Conservation (phyloP, 495 filamentous ascomycete species). For the Cercophora newfieldiana region DNA sequence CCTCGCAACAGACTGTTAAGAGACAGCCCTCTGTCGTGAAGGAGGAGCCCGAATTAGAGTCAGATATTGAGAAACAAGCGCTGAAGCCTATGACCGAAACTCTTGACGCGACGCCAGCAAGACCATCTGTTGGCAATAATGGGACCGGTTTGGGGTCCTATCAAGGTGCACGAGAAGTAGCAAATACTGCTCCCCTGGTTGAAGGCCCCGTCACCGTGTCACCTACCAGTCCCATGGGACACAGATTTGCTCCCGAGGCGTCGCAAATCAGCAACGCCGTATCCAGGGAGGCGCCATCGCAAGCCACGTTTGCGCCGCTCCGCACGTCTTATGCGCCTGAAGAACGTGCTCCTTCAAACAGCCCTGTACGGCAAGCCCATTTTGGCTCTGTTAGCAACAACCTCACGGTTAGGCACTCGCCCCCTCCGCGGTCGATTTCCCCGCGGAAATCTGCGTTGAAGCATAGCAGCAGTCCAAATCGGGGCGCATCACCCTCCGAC, state of each 20-base stretch:
- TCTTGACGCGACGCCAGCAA: constrained; percentile 38
- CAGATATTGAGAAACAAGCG: constrained; percentile 15
- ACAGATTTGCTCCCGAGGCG: not conserved
- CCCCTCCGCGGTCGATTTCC: constrained; percentile 76
- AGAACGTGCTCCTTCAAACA: constrained; percentile 27
- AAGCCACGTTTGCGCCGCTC: not conserved
- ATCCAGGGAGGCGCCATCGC: not conserved
- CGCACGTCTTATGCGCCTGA: not conserved
- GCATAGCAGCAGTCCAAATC: constrained; percentile 54
- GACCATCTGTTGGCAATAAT: constrained; percentile 21
- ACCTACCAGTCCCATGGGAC: not conserved
- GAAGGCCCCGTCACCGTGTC: not conserved
- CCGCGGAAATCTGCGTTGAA: constrained; percentile 88
- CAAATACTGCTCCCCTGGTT: not conserved
- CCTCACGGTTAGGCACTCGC: constrained; percentile 66
- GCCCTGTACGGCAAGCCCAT: constrained; percentile 62
- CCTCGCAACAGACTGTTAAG: constrained; percentile 25
- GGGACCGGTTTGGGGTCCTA: not conserved
- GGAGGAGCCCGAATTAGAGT: constrained; percentile 60
- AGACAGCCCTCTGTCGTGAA: constrained; percentile 63
- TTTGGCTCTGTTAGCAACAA: constrained; percentile 61
- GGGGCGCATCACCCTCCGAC: constrained; percentile 47
- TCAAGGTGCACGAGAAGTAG: not conserved
- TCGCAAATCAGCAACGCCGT: not conserved
- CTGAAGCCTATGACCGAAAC: constrained; percentile 25